Percentiles rank a stretch among this genome's conserved stretches.
Conservation (phyloP, 805 yeast species). For the Ogataea saltuana region DNA sequence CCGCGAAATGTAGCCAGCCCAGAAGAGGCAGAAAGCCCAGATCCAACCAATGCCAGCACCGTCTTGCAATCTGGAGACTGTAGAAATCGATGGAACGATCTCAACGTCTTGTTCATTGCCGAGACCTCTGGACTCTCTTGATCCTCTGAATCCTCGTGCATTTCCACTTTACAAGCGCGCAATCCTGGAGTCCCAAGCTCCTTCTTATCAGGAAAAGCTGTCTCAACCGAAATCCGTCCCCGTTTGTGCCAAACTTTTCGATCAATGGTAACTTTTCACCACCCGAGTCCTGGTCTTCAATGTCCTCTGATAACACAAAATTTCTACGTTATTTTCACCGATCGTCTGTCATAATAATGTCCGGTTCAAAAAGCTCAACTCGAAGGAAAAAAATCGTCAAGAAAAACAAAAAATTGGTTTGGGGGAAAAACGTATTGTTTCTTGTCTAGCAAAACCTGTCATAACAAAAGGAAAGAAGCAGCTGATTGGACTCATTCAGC, state of each 20-base stretch:
- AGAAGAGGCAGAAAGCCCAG: slow-evolving; percentile 77
- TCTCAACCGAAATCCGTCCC: no score
- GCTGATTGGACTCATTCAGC: neutral
- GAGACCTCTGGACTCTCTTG: neutral
- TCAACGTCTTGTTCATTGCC: slow-evolving; percentile 5
- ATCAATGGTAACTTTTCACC: no score
- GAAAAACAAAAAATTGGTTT: neutral
- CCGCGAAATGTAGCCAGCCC: slow-evolving; percentile 78
- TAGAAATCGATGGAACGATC: slow-evolving; percentile 47
- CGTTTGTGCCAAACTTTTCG: no score
- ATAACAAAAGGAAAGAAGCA: no score
- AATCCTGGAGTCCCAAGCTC: no score
- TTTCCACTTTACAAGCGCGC: slow-evolving; percentile 26
- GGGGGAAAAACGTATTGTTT: neutral
- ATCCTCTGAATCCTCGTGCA: neutral
- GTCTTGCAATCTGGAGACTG: slow-evolving; percentile 40
- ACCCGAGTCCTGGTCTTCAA: no score
- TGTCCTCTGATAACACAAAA: neutral
- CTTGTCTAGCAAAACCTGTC: neutral
- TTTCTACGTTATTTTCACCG: neutral
- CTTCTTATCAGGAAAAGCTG: no score
- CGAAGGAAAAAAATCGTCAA: neutral
- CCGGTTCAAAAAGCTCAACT: slow-evolving; percentile 3
- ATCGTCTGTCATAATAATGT: slow-evolving; percentile 3
- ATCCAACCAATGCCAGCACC: slow-evolving; percentile 71